phyloP scores from a whole-genome alignment of 495 filamentous ascomycete species.

The Penicillium simplicissimum region DNA sequence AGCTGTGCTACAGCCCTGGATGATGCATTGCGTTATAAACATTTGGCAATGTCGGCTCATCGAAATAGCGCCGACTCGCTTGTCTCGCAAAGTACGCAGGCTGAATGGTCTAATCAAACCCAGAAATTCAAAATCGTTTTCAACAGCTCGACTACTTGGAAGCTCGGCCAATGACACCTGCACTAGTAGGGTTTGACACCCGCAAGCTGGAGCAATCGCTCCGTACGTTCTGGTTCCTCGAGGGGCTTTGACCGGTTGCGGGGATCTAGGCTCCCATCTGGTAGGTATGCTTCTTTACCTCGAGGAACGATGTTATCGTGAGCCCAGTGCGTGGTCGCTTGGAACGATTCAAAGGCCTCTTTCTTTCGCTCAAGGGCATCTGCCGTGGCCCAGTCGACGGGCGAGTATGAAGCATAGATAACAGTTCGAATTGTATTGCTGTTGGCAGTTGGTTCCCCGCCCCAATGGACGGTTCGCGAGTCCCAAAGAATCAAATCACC shows the following conservation, averaged over 20 bases:
- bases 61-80: too few species aligned
- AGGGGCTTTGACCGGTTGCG: neutral
- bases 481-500: conserved; percentile 50
- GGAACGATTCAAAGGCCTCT: conserved; percentile 36
- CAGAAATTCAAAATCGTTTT: too few species aligned
- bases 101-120: too few species aligned
- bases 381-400: conserved; percentile 29
- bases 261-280: neutral
- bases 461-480: conserved; percentile 41
- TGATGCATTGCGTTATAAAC: too few species aligned
- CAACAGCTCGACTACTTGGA: neutral
- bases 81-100: too few species aligned
- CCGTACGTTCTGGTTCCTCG: neutral
- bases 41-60: too few species aligned
- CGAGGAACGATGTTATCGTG: conserved; percentile 34
- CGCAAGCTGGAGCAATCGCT: neutral
- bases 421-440: conserved; percentile 34
- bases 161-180: too few species aligned
- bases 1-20: too few species aligned
- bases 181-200: neutral
- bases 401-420: conserved; percentile 45
- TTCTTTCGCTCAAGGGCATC: conserved; percentile 36
- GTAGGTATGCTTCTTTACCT: conserved; percentile 11
- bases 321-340: conserved; percentile 48
- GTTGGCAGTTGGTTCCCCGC: conserved; percentile 24